These are phyloP conservation scores for Colletotrichum viniferum DNA, from an alignment of 2,329 filamentous ascomycete genomes.

Conservation along the genomic window DNA sequence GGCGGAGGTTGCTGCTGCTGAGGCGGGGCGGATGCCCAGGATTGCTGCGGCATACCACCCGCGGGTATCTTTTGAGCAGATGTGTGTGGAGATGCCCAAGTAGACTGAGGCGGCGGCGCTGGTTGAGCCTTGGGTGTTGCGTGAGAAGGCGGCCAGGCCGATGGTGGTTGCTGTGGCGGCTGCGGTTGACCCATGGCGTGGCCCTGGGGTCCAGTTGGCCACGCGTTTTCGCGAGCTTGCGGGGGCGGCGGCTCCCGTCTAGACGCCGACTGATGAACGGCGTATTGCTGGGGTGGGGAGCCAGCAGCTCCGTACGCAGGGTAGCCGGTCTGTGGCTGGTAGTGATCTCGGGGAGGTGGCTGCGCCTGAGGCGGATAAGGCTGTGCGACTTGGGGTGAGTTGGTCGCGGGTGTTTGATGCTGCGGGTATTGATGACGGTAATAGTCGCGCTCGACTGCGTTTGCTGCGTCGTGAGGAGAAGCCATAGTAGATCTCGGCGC, in stretches of 20 bases:
- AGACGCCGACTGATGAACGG: conserved; percentile 48
- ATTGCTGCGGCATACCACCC: conserved; percentile 36
- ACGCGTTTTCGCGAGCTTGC: conserved; percentile 38
- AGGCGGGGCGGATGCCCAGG: conserved; percentile 30
- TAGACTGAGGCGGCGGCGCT: conserved; percentile 28
- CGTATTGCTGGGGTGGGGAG: conserved; percentile 63
- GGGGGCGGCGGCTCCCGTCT: conserved; percentile 46
- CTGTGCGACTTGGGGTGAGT: conserved; percentile 51
- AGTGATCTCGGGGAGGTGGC: conserved; percentile 37
- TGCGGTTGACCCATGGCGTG: conserved; percentile 27
- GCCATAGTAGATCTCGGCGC: conserved; percentile 49
- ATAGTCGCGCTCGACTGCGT: conserved; percentile 50
- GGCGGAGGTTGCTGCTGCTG: conserved; percentile 28
- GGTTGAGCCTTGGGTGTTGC: conserved; percentile 32
- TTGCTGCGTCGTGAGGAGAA: conserved; percentile 41
- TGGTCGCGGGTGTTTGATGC: conserved; percentile 41
- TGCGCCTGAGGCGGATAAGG: conserved; percentile 49
- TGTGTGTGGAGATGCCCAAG: conserved; percentile 43
- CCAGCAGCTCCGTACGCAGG: conserved; percentile 43
- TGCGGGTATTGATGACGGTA: conserved; percentile 46
- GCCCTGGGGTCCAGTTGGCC: conserved; percentile 31
- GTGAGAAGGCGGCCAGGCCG: conserved; percentile 38
- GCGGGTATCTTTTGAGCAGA: conserved; percentile 39
- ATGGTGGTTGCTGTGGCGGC: conserved; percentile 31
- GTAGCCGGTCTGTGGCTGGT: conserved; percentile 50